Evolutionary conservation across 331 rosid genomes (phyloP).

Genomic region (Pyracantha coccinea): DNA sequence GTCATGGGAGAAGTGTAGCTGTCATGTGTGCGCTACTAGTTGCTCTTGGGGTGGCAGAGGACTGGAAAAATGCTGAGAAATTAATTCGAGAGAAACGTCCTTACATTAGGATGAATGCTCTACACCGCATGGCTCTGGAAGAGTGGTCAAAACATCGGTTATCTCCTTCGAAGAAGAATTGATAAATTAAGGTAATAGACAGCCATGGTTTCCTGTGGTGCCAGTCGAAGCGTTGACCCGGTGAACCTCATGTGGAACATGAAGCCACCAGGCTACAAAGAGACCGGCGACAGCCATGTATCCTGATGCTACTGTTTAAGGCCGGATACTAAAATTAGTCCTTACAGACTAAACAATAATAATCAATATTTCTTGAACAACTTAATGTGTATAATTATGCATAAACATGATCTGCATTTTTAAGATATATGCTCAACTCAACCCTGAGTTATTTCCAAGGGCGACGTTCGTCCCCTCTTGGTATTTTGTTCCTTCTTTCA

Average conservation of each 20-base stretch:
- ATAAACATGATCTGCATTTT: background rate
- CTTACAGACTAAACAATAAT: background rate
- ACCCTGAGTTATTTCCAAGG: too few species aligned
- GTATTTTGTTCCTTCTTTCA: too few species aligned
- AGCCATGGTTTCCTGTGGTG: background rate
- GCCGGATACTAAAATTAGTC: background rate
- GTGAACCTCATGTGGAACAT: too few species aligned
- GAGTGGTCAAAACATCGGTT: slow-evolving; percentile 77
- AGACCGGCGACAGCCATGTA: too few species aligned
- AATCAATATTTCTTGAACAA: background rate
- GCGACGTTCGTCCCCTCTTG: too few species aligned
- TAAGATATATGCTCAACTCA: too few species aligned
- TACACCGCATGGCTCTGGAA: slow-evolving; percentile 66
- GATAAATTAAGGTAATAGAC: background rate
- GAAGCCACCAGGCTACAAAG: too few species aligned
- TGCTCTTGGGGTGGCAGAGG: slow-evolving; percentile 67
- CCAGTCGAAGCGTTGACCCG: too few species aligned
- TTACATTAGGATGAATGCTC: slow-evolving; percentile 67
- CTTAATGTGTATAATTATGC: background rate
- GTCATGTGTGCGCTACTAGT: slow-evolving; percentile 87
- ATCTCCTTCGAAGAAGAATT: slow-evolving; percentile 38
- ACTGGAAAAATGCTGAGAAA: slow-evolving; percentile 89
- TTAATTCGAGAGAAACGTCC: slow-evolving; percentile 64
- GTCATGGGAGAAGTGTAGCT: slow-evolving; percentile 97
- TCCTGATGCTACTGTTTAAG: too few species aligned